These are phyloP conservation scores for Dioscorea dumetorum DNA, from an alignment of 106 monocot genomes.

Conservation along the genomic window DNA sequence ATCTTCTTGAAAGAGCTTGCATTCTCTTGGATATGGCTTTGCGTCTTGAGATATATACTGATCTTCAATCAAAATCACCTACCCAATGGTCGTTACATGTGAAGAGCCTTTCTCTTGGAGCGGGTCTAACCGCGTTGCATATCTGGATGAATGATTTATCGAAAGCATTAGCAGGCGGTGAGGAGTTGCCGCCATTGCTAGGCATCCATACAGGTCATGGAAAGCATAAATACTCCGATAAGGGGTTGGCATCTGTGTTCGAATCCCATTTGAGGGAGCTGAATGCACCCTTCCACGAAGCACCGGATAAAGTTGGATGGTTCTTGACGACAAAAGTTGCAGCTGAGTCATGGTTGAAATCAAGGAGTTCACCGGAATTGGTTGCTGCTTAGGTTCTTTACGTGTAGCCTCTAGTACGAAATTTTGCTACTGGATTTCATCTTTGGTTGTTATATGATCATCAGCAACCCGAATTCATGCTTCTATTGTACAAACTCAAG, in stretches of 20 bases:
- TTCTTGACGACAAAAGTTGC: slow-evolving; percentile 81
- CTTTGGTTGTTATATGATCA: too few relatives aligned
- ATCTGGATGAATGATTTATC: slow-evolving; percentile 77
- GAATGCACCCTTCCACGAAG: slow-evolving; percentile 82
- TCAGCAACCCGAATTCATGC: too few relatives aligned
- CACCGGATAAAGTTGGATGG: slow-evolving; percentile 75
- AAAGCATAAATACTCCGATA: slow-evolving; percentile 67
- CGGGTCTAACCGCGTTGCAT: slow-evolving; percentile 64
- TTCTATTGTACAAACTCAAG: too few relatives aligned
- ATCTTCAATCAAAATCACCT: slow-evolving; percentile 52
- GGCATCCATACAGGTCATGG: slow-evolving; percentile 86
- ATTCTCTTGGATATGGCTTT: slow-evolving; percentile 54
- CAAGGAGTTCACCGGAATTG: slow-evolving; percentile 32
- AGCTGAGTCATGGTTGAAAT: slow-evolving; percentile 69
- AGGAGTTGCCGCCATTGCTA: slow-evolving; percentile 66
- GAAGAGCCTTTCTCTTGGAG: slow-evolving; percentile 68
- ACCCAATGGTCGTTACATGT: slow-evolving; percentile 80
- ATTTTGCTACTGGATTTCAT: too few relatives aligned
- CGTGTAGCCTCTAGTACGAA: too few relatives aligned
- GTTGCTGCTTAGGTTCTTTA: slow-evolving; percentile 29
- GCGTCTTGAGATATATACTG: slow-evolving; percentile 40
- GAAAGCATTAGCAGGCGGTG: slow-evolving; percentile 39
- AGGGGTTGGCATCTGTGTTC: slow-evolving; percentile 55
- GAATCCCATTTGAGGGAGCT: slow-evolving; percentile 62
- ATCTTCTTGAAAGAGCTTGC: slow-evolving; percentile 48